A percentile compares a stretch with the other conserved stretches of the same genome.
phyloP scores from a whole-genome alignment of 331 rosid genomes.

The Rosa hybrid region DNA sequence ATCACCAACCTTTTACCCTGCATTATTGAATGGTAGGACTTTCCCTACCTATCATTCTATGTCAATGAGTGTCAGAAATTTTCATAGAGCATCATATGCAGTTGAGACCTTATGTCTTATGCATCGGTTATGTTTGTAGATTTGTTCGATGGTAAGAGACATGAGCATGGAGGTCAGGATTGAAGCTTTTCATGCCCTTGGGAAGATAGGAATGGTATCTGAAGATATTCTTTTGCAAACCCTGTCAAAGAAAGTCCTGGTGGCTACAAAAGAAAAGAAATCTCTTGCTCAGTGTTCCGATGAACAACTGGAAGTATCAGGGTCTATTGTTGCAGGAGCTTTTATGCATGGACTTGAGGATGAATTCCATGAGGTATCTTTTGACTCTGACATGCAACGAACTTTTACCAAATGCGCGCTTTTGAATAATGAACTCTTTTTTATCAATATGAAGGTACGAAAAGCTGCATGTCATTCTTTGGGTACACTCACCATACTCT shows the following conservation, averaged over 20 bases:
- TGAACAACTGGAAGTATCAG: slow-evolving; percentile 48
- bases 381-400: background rate
- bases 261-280: slow-evolving; percentile 41
- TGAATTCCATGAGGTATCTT: slow-evolving; percentile 81
- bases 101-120: slow-evolving; percentile 20
- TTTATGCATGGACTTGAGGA: slow-evolving; percentile 92
- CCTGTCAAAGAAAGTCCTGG: slow-evolving; percentile 67
- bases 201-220: slow-evolving; percentile 59
- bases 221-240: slow-evolving; percentile 82
- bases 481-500: slow-evolving; percentile 49
- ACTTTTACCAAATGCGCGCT: background rate
- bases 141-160: slow-evolving; percentile 85
- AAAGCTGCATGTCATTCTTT: slow-evolving; percentile 70
- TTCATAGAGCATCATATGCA: slow-evolving; percentile 4
- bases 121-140: slow-evolving; percentile 48
- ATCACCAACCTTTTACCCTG: slow-evolving; percentile 16
- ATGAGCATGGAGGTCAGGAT: slow-evolving; percentile 81
- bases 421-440: slow-evolving; percentile 14
- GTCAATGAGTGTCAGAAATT: slow-evolving; percentile 26
- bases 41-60: slow-evolving; percentile 23
- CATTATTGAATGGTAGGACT: slow-evolving; percentile 32
- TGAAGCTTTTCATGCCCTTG: slow-evolving; percentile 66
- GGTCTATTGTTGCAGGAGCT: slow-evolving; percentile 72
- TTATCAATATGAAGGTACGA: slow-evolving; percentile 65
- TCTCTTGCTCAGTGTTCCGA: slow-evolving; percentile 37